These are phyloP conservation scores for Syncephalastrum monosporum DNA, from an alignment of 371 early-diverging fungal species.

Conservation along the genomic window DNA sequence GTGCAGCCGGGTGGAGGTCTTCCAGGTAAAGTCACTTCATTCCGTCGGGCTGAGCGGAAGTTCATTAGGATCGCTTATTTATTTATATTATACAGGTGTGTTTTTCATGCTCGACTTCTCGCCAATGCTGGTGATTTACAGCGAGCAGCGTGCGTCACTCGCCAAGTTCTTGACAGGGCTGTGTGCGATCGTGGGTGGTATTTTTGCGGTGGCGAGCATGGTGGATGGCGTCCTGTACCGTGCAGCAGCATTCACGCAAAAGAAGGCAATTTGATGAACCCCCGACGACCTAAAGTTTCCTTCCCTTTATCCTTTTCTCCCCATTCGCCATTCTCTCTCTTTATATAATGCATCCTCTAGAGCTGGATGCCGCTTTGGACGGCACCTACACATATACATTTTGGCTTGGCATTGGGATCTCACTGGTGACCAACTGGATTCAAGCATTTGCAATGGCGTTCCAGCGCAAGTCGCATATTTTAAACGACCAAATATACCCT, in stretches of 20 bases:
- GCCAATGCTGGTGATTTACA: conserved; percentile 90
- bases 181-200: conserved; percentile 94
- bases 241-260: conserved; percentile 71
- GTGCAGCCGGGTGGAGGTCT: conserved; percentile 41
- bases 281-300: background rate
- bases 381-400: conserved; percentile 13
- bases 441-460: conserved; percentile 70
- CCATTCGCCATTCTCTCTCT: background rate
- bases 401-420: conserved; percentile 45
- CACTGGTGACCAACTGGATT: conserved; percentile 40
- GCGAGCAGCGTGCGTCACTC: conserved; percentile 78
- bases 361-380: background rate
- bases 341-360: conserved; percentile 1
- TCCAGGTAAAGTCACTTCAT: conserved; percentile 46
- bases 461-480: conserved; percentile 68
- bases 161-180: conserved; percentile 83
- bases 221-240: conserved; percentile 84
- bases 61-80: background rate
- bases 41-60: background rate
- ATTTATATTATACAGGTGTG: conserved; percentile 55
- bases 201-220: conserved; percentile 93
- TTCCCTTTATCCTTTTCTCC: background rate
- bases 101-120: conserved; percentile 96
- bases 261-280: conserved; percentile 53
- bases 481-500: conserved; percentile 56